Evolutionary conservation across 257 asterid genomes (phyloP).

Genomic region (Leptodermis oblonga): DNA sequence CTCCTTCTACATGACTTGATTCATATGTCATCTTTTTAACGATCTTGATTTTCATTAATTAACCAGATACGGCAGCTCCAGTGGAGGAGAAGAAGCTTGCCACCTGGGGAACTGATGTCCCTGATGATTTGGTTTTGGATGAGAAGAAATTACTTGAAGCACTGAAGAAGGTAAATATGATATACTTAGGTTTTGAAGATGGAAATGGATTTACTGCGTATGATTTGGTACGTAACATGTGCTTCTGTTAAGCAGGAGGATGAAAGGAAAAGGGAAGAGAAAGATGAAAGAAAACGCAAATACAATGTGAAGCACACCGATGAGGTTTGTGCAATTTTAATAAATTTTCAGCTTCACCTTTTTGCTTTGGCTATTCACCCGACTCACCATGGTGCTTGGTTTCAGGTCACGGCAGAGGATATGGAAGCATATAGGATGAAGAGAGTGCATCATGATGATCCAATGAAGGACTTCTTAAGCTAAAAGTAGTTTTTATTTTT

Average conservation of each 20-base stretch:
- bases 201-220: neutral
- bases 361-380: neutral
- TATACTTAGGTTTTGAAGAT: neutral
- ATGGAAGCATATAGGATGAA: conserved; percentile 85
- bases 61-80: conserved; percentile 49
- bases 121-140: conserved; percentile 79
- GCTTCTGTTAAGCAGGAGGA: conserved; percentile 55
- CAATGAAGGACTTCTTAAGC: conserved; percentile 71
- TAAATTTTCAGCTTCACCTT: neutral
- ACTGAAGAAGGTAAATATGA: conserved; percentile 61
- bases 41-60: conserved; percentile 8
- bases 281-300: conserved; percentile 86
- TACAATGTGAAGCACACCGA: conserved; percentile 87
- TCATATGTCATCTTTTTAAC: neutral
- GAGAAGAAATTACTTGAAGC: conserved; percentile 60
- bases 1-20: neutral
- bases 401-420: conserved; percentile 70
- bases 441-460: conserved; percentile 77
- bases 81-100: conserved; percentile 65
- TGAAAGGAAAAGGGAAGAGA: conserved; percentile 65
- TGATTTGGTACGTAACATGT: neutral
- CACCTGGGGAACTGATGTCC: conserved; percentile 91
- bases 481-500: conserved; percentile 15
- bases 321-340: conserved; percentile 45
- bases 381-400: conserved; percentile 5